Conservation (phyloP, 2,329 filamentous ascomycete genomes). For the Xylaria sp. region DNA sequence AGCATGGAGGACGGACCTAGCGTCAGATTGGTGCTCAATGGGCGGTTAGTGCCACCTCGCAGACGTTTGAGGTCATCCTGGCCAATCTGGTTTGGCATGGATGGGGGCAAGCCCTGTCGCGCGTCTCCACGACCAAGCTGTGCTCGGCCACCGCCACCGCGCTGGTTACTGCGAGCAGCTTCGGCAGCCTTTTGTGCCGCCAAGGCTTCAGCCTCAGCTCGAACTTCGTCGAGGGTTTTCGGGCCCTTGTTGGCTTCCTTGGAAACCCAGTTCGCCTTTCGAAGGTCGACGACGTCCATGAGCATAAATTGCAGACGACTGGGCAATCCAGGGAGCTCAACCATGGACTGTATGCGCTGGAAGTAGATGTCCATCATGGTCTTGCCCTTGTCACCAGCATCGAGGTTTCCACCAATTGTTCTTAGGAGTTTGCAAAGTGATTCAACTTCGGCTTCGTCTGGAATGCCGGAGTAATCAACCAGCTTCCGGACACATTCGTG, state of each 20-base stretch:
- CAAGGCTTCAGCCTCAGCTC: slow-evolving; percentile 71
- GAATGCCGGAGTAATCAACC: slow-evolving; percentile 87
- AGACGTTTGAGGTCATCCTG: slow-evolving; percentile 89
- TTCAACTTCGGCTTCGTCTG: slow-evolving; percentile 94
- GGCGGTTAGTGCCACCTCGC: slow-evolving; percentile 55
- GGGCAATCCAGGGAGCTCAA: slow-evolving; percentile 71
- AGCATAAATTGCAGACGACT: slow-evolving; percentile 96
- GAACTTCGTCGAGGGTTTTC: slow-evolving; percentile 92
- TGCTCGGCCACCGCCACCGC: slow-evolving; percentile 65
- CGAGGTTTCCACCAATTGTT: slow-evolving; percentile 85
- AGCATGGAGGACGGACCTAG: slow-evolving; percentile 85
- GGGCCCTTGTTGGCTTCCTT: slow-evolving; percentile 92
- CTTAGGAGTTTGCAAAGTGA: slow-evolving; percentile 87
- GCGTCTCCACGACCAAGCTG: slow-evolving; percentile 79
- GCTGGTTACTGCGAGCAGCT: slow-evolving; percentile 53
- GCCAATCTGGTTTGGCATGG: slow-evolving; percentile 77
- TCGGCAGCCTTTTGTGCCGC: slow-evolving; percentile 80
- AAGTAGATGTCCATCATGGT: slow-evolving; percentile 94
- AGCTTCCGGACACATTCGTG: slow-evolving; percentile 97
- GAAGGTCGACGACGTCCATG: slow-evolving; percentile 85
- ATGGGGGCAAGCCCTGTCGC: slow-evolving; percentile 67
- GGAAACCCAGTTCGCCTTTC: slow-evolving; percentile 70
- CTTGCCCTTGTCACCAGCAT: slow-evolving; percentile 74
- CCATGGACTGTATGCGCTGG: slow-evolving; percentile 74
- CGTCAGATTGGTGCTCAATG: slow-evolving; percentile 55